A percentile compares a stretch with the other conserved stretches of the same genome.
phyloP scores from a whole-genome alignment of 2,329 filamentous ascomycete species.

The Thelonectria rubi region DNA sequence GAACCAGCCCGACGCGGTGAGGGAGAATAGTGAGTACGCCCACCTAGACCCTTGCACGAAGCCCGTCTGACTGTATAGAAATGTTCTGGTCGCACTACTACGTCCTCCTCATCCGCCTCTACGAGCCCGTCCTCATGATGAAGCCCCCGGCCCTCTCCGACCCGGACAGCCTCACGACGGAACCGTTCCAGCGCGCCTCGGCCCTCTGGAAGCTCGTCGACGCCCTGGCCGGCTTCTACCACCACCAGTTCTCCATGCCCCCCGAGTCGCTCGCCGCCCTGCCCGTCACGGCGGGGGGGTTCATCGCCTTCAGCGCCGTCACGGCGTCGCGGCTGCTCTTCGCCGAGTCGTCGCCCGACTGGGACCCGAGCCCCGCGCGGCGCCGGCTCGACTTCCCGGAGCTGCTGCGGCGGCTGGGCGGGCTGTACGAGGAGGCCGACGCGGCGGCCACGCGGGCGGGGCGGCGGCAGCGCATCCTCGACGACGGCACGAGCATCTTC shows the following conservation, averaged over 20 bases:
- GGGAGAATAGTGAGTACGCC: constrained; percentile 10
- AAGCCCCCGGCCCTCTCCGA: constrained; percentile 30
- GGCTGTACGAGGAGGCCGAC: constrained; percentile 46
- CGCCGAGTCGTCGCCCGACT: constrained; percentile 47
- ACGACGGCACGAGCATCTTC: constrained; percentile 45
- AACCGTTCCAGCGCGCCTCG: constrained; percentile 45
- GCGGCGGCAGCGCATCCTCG: constrained; percentile 40
- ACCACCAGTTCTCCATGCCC: constrained; percentile 40
- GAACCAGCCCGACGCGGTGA: constrained; percentile 34
- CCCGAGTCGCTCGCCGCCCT: constrained; percentile 40
- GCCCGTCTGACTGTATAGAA: constrained; percentile 32
- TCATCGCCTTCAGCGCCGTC: constrained; percentile 48
- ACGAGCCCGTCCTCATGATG: constrained; percentile 50
- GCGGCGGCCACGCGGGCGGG: constrained; percentile 34
- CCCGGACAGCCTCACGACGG: constrained; percentile 22
- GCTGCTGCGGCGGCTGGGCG: constrained; percentile 41
- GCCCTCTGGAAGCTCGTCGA: constrained; percentile 51
- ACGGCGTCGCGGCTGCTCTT: constrained; percentile 49
- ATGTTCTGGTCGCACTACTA: constrained; percentile 49
- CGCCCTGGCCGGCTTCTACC: constrained; percentile 40
- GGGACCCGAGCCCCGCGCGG: constrained; percentile 48
- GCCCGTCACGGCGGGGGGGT: constrained; percentile 43
- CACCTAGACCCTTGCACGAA: too few species aligned
- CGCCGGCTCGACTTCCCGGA: constrained; percentile 46
- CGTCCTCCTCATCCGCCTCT: constrained; percentile 47